A percentile compares a stretch with the other conserved stretches of the same genome.
Conservation (phyloP, 2,329 filamentous ascomycete species). For the Fusarium duplospermum region DNA sequence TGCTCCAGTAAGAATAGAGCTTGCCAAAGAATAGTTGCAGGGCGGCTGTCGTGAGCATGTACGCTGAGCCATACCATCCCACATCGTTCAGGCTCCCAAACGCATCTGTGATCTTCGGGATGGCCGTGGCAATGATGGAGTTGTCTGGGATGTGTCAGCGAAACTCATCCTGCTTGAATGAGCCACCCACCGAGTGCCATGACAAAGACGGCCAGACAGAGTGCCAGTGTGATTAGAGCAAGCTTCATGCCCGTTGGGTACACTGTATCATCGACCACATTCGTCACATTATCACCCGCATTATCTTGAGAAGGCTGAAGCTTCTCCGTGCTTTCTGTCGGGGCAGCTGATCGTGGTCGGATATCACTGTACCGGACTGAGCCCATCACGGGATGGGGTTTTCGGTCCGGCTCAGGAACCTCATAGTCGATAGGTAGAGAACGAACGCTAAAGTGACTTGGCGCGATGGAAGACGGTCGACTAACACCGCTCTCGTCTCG, state of each 20-base stretch:
- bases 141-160: slow-evolving; percentile 45
- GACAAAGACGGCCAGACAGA: slow-evolving; percentile 54
- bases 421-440: slow-evolving; percentile 31
- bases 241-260: slow-evolving; percentile 44
- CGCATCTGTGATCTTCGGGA: slow-evolving; percentile 56
- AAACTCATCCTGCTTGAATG: no score
- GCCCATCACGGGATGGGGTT: slow-evolving; percentile 37
- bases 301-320: slow-evolving; percentile 18
- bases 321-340: slow-evolving; percentile 45
- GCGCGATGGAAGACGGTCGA: slow-evolving; percentile 38
- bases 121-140: slow-evolving; percentile 57
- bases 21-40: slow-evolving; percentile 56
- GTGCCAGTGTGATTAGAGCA: slow-evolving; percentile 51
- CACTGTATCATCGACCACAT: slow-evolving; percentile 18
- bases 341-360: slow-evolving; percentile 31
- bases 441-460: slow-evolving; percentile 38
- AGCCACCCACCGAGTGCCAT: slow-evolving; percentile 51
- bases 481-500: slow-evolving; percentile 39
- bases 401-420: slow-evolving; percentile 21
- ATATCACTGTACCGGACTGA: slow-evolving; percentile 39
- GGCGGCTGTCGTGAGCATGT: slow-evolving; percentile 55
- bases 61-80: slow-evolving; percentile 62
- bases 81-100: slow-evolving; percentile 59
- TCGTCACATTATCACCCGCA: background rate
- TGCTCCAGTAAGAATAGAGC: slow-evolving; percentile 58